A percentile compares a stretch with the other conserved stretches of the same genome.
phyloP scores from a whole-genome alignment of 164 flowering plant species.

The Hamamelis virginiana region DNA sequence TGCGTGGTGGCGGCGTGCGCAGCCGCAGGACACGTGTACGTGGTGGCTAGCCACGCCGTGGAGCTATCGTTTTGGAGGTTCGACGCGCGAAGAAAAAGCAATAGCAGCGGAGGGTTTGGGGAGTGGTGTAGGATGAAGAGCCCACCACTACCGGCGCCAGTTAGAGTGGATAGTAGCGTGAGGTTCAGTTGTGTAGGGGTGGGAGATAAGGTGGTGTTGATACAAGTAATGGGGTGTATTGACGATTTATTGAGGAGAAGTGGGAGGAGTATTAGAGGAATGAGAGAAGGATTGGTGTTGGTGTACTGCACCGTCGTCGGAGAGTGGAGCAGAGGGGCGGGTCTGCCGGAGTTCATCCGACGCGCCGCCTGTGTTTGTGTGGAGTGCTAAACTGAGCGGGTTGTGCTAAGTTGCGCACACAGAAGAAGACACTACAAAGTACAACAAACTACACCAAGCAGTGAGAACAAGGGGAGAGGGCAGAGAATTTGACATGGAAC shows the following conservation, averaged over 20 bases:
- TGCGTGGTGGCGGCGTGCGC: slow-evolving; percentile 90
- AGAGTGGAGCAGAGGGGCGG: slow-evolving; percentile 75
- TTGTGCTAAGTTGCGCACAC: slow-evolving; percentile 1
- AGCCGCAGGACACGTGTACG: slow-evolving; percentile 53
- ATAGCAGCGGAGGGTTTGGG: slow-evolving; percentile 33
- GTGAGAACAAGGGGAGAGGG: too few species aligned
- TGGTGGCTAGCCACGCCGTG: slow-evolving; percentile 82
- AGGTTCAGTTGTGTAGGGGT: slow-evolving; percentile 76
- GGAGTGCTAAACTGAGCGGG: slow-evolving; percentile 42
- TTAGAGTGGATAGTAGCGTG: slow-evolving; percentile 62
- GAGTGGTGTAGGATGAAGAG: slow-evolving; percentile 71
- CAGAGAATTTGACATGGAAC: too few species aligned
- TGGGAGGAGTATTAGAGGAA: slow-evolving; percentile 59
- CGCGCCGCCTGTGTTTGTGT: slow-evolving; percentile 80
- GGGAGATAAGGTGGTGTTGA: slow-evolving; percentile 65
- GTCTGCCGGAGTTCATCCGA: slow-evolving; percentile 59
- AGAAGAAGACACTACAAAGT: too few species aligned
- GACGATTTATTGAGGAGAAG: slow-evolving; percentile 73
- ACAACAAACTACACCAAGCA: too few species aligned
- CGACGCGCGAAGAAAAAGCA: slow-evolving; percentile 43
- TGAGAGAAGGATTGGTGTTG: slow-evolving; percentile 65
- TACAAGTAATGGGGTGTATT: slow-evolving; percentile 70
- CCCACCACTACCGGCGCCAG: slow-evolving; percentile 76
- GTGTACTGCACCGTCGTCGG: slow-evolving; percentile 52
- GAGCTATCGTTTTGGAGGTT: slow-evolving; percentile 88